Evolutionary conservation across 352 stramenopile species (phyloP).

Genomic region (Phytophthora pseudosyringae): DNA sequence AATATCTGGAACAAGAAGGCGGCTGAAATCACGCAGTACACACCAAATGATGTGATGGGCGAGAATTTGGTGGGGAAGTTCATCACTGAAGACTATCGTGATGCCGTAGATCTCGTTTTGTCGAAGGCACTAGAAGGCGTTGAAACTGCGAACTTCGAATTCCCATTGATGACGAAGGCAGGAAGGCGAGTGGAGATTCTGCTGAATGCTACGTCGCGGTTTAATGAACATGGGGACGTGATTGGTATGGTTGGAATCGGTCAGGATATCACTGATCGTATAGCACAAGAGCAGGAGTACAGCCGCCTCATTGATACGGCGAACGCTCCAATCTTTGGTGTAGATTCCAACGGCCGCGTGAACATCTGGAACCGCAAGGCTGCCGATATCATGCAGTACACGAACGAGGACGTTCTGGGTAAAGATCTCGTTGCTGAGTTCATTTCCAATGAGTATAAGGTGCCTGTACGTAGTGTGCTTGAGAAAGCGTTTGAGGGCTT

Average conservation of each 20-base stretch:
- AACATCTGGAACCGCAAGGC: conserved; percentile 90
- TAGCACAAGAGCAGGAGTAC: conserved; percentile 31
- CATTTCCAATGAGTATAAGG: conserved; percentile 60
- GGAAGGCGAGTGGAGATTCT: conserved; percentile 73
- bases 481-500: conserved; percentile 48
- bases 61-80: conserved; percentile 68
- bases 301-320: conserved; percentile 69
- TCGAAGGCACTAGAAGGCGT: conserved; percentile 56
- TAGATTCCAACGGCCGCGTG: conserved; percentile 62
- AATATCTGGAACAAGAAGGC: conserved; percentile 82
- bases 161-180: conserved; percentile 43
- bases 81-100: conserved; percentile 63
- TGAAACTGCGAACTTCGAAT: conserved; percentile 77
- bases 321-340: conserved; percentile 75
- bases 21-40: conserved; percentile 77
- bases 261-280: no score
- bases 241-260: conserved; percentile 36
- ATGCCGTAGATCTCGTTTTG: conserved; percentile 52
- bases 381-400: conserved; percentile 85
- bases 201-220: conserved; percentile 71
- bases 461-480: conserved; percentile 39
- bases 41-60: conserved; percentile 62
- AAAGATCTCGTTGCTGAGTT: conserved; percentile 77
- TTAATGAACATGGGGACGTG: conserved; percentile 64
- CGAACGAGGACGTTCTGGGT: conserved; percentile 82